Base-by-base conservation (phyloP, 1,284 basidiomycete genomes). In the Sphaerobolus stellatus region DNA sequence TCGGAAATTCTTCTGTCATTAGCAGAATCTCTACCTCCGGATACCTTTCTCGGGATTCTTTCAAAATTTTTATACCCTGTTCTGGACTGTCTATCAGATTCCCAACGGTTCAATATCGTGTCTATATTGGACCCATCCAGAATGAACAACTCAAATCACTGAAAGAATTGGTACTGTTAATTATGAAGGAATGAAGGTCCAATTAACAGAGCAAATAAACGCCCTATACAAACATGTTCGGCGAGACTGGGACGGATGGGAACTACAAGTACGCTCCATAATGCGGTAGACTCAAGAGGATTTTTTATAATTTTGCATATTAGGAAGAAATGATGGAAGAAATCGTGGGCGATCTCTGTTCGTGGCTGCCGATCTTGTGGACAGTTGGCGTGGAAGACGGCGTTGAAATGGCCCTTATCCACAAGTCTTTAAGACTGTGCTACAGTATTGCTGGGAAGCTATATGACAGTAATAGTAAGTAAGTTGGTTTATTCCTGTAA, bases 351-450 rank as follows among this genome's bases (percentile, higher is more conserved):
- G 9, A 13, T 6, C 24, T 47, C 20, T 25, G 7, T 11, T 8
- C 14, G 7, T 47, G 45, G 45, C 29, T 47, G 45, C 45, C 45
- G 13, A 47, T 11, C 18, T 20, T 47, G n/a, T 47, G 45, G 45
- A 29, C 27, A 9, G 45, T 47, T 22, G 45, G 45, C 14, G 45
- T 47, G 14, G 45, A 47, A 29, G 20, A 47, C 20, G 45, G 45
- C 25, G 20, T 28, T 13, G 45, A 47, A 29, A 9, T 11, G 14
- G 7, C 16, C 20, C 45, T 47, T 22, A 20, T 47, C 6, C 45
- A 47, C 20, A 47, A 47, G 27, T 13, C 22, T 28, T 20, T 47
- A 13, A 47, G 29, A 29, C 22, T 47, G 29, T 47, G 45, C 27
- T 20, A 25, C 27, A 47, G 11, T 8, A 28, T 20, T 13, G 13